Base-by-base conservation (phyloP, 768 basidiomycete species). In the Agrocybe pediades region DNA sequence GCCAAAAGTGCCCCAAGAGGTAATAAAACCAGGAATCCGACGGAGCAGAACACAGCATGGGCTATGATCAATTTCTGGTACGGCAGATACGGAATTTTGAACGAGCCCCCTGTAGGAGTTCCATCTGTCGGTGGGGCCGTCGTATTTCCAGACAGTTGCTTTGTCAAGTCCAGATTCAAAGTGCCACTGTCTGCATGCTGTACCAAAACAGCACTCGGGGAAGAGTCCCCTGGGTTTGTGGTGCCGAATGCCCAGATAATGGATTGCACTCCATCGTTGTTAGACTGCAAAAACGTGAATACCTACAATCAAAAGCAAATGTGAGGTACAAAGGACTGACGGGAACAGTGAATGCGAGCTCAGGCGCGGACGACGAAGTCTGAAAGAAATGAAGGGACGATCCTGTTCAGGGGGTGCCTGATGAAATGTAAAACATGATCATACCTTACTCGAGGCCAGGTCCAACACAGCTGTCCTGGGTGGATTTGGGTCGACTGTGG, bases 181-280 rank as follows among this genome's bases (percentile, higher is more conserved):
- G 62, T 56, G 4, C 83, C 82, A 20, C 62, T 68, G 21, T 74
- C 73, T n/a, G 68, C 19, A 62, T 89, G 87, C 57, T 80, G 72
- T 15, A 56, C 27, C 17, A 89, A 61, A 3, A 62, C 58, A 0
- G 86, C 84, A 55, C 78, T 70, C 1, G 55, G 59, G 0, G 76
- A 74, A 0, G 75, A 67, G 15, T 76, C 76, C n/a, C 63, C 65
- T 3, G 88, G 88, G 19, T 76, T 74, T 1, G 62, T 68, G 4
- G 64, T 68, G 13, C 82, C 77, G 60, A 80, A 84, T 4, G 86
- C 87, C 68, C 74, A 90, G 43, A 91, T 86, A 52, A 89, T 60
- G 8, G 64, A 49, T 58, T 77, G 77, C 19, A 56, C 69, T 6
- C 66, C 72, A 56, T 74, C 73, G 51, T 60, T 53, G 48, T 79